Evolutionary conservation across 2,329 filamentous ascomycete species (phyloP), one percentile per base, ranked within the genome.

Genomic region (Pseudovirgaria hyperparasitica): DNA sequence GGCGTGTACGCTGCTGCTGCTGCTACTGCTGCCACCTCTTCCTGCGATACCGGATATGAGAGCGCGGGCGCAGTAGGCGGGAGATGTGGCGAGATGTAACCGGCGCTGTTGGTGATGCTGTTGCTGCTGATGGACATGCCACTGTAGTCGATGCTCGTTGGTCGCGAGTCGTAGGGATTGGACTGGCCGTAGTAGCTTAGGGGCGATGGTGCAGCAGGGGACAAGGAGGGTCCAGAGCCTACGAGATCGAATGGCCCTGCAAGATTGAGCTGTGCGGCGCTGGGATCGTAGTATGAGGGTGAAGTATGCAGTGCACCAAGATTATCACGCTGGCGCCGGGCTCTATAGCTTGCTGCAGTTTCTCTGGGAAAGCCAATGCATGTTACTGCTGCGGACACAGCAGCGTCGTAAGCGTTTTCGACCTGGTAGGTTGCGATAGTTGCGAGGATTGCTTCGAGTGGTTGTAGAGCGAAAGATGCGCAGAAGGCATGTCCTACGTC

Each of bases 401-500:
- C 46, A 9, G 55, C 47, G 25, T 55, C 52, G 38, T 59, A 57
- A 16, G n/a, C n/a, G n/a, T 49, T 45, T 19, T 51, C 51, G 22
- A 50, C 45, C 29, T 50, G 48, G 45, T 54, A 37, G 13, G 74
- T 70, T 37, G 76, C 65, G 16, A 92, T 69, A 19, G 81, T 72
- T 25, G 72, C 70, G 23, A 84, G 75, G 43, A 94, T 93, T 48
- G 90, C 78, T 52, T 93, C 84, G 17, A 96, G 74, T 0, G 86
- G 84, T 2, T 68, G 65, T 23, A 92, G 69, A 10, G 82, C 77
- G 39, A 93, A 65, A 31, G 55, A 52, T 4, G 58, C 54, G 28
- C 58, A 85, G 54, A 94, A 93, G 25, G 84, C 78, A 12, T 84
- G 78, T 24, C 85, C 86, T 40, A 94, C 78, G 50, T 92, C 84